Conservation (phyloP, 306 rosid species). For the Vachellia collinsii region DNA sequence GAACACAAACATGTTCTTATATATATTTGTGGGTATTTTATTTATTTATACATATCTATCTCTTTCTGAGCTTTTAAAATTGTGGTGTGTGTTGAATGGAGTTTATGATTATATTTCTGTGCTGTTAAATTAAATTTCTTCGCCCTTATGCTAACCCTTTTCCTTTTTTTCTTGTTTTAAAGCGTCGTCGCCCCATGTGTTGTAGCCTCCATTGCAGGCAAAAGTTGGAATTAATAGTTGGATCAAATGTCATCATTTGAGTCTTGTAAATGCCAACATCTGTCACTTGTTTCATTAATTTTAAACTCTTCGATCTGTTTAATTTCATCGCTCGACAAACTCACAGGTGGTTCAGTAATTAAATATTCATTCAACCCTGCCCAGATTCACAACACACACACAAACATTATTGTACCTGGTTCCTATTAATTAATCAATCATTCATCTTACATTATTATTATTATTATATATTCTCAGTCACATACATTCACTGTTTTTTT, state of each 20-base stretch:
- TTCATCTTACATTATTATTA: background rate
- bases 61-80: background rate
- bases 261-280: conserved; percentile 18
- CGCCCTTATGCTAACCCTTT: background rate
- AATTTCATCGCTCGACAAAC: conserved; percentile 25
- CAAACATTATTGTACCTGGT: conserved; percentile 2
- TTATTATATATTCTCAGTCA: background rate
- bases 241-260: conserved; percentile 39
- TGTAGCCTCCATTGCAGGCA: conserved; percentile 46
- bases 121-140: conserved; percentile 5
- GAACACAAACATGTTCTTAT: background rate
- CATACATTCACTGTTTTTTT: background rate
- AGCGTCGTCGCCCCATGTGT: conserved; percentile 26
- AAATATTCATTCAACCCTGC: conserved; percentile 48
- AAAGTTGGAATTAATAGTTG: conserved; percentile 33
- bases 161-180: conserved; percentile 31
- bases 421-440: conserved; percentile 35
- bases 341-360: conserved; percentile 34
- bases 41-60: background rate
- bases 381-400: conserved; percentile 34
- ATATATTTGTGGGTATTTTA: background rate
- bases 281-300: conserved; percentile 22
- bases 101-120: conserved; percentile 12
- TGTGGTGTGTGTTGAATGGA: conserved; percentile 26
- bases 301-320: conserved; percentile 37